phyloP scores from a whole-genome alignment of 352 stramenopile species.

The Globisporangium paroecandrum region DNA sequence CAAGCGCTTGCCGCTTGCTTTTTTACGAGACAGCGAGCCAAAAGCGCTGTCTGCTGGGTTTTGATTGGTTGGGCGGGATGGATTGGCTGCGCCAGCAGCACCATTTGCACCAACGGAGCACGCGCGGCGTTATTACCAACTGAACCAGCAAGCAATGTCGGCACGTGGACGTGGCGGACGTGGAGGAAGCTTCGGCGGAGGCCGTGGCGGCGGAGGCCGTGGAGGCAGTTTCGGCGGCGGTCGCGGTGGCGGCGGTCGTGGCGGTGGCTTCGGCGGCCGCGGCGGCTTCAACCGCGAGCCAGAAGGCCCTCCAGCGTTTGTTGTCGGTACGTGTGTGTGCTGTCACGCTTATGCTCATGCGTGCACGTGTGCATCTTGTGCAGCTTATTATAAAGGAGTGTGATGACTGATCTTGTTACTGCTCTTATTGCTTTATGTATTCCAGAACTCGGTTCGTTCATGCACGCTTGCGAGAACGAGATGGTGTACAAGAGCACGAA shows the following conservation, averaged over 20 bases:
- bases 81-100: slow-evolving; percentile 1
- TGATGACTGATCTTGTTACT: neutral
- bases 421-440: slow-evolving; percentile 4
- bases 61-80: slow-evolving; percentile 16
- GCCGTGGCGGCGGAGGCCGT: slow-evolving; percentile 42
- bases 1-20: neutral
- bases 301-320: slow-evolving; percentile 66
- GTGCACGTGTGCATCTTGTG: neutral
- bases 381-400: neutral
- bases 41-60: neutral
- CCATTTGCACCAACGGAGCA: slow-evolving; percentile 8
- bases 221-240: slow-evolving; percentile 39
- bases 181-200: slow-evolving; percentile 40
- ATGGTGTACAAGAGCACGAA: slow-evolving; percentile 98
- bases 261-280: slow-evolving; percentile 36
- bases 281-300: slow-evolving; percentile 50
- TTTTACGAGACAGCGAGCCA: slow-evolving; percentile 9
- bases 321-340: slow-evolving; percentile 50
- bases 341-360: neutral
- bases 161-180: slow-evolving; percentile 57
- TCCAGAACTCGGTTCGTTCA: slow-evolving; percentile 93
- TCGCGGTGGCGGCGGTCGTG: slow-evolving; percentile 26
- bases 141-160: slow-evolving; percentile 34
- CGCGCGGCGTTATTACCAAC: slow-evolving; percentile 11
- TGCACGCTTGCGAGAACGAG: slow-evolving; percentile 97